A percentile compares a stretch with the other conserved stretches of the same genome.
Conservation (phyloP, 208 protist genomes). For the Trypanosoma vivax region DNA sequence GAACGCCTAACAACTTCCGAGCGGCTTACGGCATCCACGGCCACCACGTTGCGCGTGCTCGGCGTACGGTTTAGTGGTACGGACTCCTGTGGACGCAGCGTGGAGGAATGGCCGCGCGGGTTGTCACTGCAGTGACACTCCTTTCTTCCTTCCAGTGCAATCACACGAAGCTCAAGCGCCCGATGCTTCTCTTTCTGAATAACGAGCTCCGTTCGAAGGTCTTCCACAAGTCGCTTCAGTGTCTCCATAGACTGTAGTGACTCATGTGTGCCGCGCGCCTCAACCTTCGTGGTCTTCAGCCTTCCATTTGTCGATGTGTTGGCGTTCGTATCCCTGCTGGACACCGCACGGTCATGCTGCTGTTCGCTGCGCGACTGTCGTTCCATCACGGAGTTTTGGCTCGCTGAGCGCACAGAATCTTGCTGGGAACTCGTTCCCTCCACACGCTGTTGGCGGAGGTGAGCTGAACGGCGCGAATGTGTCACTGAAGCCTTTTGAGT, state of each 20-base stretch:
- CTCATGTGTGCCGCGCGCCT: neutral
- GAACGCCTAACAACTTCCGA: too few relatives aligned
- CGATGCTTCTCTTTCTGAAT: conserved; percentile 24
- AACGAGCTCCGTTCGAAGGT: conserved; percentile 23
- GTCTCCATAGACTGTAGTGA: conserved; percentile 13
- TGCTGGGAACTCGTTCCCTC: too few relatives aligned
- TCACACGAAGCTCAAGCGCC: conserved; percentile 35
- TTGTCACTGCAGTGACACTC: conserved; percentile 23
- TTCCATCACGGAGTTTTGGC: too few relatives aligned
- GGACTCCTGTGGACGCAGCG: too few relatives aligned
- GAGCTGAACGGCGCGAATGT: conserved; percentile 6
- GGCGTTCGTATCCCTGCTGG: conserved; percentile 19
- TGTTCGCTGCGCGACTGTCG: too few relatives aligned
- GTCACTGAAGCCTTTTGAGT: conserved; percentile 5
- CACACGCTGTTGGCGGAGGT: too few relatives aligned
- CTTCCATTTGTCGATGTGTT: too few relatives aligned
- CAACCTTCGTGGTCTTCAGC: conserved; percentile 6
- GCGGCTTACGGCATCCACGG: too few relatives aligned
- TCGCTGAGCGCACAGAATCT: too few relatives aligned
- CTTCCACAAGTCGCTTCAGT: conserved; percentile 29
- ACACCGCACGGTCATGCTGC: conserved; percentile 4
- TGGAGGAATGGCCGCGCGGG: too few relatives aligned
- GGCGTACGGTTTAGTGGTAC: too few relatives aligned
- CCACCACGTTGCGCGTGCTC: too few relatives aligned
- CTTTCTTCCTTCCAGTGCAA: conserved; percentile 43